phyloP scores from a whole-genome alignment of 2,329 filamentous ascomycete species.

The Sporothrix globosa region DNA sequence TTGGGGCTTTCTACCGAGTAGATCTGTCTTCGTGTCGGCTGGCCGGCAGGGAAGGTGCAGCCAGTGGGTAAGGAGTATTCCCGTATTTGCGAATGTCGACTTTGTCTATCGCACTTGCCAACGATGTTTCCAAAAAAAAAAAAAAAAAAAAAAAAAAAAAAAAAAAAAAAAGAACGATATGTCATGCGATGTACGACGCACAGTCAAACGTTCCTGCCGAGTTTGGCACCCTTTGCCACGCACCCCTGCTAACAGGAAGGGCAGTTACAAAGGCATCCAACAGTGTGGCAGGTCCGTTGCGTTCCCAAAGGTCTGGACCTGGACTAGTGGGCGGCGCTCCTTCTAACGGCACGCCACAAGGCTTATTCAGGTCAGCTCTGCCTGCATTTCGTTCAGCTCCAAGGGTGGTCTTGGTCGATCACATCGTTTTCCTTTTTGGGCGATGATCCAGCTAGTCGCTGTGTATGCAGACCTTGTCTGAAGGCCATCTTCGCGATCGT shows the following conservation, averaged over 20 bases:
- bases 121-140: no score
- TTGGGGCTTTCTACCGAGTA: background rate
- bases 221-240: background rate
- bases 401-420: background rate
- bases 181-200: background rate
- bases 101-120: background rate
- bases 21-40: background rate
- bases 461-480: no score
- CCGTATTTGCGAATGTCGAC: background rate
- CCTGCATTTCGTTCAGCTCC: background rate
- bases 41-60: constrained; percentile 10
- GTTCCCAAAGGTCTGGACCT: constrained; percentile 21
- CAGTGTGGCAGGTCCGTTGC: background rate
- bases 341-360: constrained; percentile 1
- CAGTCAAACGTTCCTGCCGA: background rate
- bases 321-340: background rate
- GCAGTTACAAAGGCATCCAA: background rate
- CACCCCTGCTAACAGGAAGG: no score
- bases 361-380: background rate
- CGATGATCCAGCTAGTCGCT: no score
- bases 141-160: no score
- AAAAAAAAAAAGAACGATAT: background rate
- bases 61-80: background rate
- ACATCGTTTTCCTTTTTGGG: background rate
- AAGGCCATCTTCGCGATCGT: no score